These are phyloP conservation scores for Boletus vermiculosoides DNA, from an alignment of 768 basidiomycete genomes.

Conservation along the genomic window DNA sequence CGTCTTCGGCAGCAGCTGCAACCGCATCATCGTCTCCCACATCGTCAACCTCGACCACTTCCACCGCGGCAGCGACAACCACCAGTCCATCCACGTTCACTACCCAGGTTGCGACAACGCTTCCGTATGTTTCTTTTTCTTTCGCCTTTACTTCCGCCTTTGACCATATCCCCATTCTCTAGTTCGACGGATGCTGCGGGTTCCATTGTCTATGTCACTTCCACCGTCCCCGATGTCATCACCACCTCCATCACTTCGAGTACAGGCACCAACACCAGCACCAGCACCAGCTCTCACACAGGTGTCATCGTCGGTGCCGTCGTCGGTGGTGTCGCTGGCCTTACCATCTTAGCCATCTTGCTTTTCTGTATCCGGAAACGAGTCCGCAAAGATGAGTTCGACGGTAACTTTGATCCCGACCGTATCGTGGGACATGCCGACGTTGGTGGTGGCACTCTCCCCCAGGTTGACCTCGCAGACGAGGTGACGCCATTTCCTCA, in stretches of 20 bases:
- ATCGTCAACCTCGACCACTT: not conserved
- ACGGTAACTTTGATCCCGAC: slow-evolving; percentile 51
- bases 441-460: slow-evolving; percentile 17
- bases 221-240: slow-evolving; percentile 11
- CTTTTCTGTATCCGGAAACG: slow-evolving; percentile 31
- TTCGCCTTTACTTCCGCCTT: not conserved
- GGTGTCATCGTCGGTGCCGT: slow-evolving; percentile 53
- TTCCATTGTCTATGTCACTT: slow-evolving; percentile 22
- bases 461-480: slow-evolving; percentile 26
- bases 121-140: slow-evolving; percentile 14
- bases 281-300: slow-evolving; percentile 17
- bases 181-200: slow-evolving; percentile 27
- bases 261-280: not conserved
- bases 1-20: not conserved
- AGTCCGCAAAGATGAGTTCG: slow-evolving; percentile 40
- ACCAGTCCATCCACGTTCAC: slow-evolving; percentile 12
- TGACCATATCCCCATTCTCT: not conserved
- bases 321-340: slow-evolving; percentile 44
- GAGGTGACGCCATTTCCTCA: slow-evolving; percentile 30
- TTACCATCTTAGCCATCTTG: slow-evolving; percentile 30
- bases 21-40: not conserved
- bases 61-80: slow-evolving; percentile 1
- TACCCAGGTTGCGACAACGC: slow-evolving; percentile 17
- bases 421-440: slow-evolving; percentile 34
- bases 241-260: slow-evolving; percentile 12